These are phyloP conservation scores for Acanthamoeba pearcei DNA, from an alignment of 208 protist genomes.

Conservation along the genomic window DNA sequence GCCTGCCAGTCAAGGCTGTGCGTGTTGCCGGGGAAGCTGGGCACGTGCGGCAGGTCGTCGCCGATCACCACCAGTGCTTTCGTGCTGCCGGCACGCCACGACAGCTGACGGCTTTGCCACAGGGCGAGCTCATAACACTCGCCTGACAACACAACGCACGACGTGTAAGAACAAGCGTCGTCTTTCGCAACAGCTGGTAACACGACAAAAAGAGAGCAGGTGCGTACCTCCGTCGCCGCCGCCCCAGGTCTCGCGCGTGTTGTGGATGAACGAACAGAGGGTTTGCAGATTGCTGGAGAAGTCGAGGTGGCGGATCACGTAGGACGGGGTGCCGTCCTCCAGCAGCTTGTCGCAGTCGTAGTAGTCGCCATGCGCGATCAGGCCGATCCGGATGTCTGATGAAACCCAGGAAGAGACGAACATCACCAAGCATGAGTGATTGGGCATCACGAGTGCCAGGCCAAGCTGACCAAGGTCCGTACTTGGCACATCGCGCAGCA, in stretches of 20 bases:
- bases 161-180: not conserved
- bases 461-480: not conserved
- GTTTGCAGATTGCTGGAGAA: not conserved
- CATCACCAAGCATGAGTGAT: too few species aligned
- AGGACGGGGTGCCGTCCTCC: not conserved
- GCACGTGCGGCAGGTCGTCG: constrained; percentile 33
- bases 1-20: not conserved
- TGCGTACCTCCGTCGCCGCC: not conserved
- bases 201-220: not conserved
- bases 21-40: not conserved
- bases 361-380: constrained; percentile 39
- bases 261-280: constrained; percentile 25
- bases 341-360: not conserved
- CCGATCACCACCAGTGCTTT: constrained; percentile 41
- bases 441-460: too few species aligned
- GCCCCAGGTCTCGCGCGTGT: constrained; percentile 15
- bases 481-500: constrained; percentile 47
- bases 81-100: constrained; percentile 1
- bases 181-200: too few species aligned
- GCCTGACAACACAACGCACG: not conserved
- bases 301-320: not conserved
- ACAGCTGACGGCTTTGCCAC: not conserved
- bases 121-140: constrained; percentile 39
- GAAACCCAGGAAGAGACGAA: too few species aligned
- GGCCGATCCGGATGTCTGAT: not conserved